phyloP scores from a whole-genome alignment of 768 basidiomycete genomes.

The Leccinum barrowsii region DNA sequence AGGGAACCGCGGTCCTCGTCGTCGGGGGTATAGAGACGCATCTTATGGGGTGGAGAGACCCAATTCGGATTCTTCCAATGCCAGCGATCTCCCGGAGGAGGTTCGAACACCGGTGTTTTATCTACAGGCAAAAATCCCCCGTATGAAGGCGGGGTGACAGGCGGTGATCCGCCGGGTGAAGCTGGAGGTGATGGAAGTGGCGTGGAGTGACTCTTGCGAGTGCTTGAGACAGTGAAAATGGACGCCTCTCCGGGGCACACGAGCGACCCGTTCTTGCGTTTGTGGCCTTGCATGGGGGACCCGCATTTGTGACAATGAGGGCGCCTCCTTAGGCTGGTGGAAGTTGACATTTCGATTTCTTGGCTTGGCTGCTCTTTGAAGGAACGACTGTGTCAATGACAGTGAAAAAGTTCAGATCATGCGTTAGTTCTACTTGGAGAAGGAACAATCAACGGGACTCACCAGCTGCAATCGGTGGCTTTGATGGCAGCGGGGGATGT shows the following conservation, averaged over 20 bases:
- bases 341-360: slow-evolving; percentile 23
- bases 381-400: background rate
- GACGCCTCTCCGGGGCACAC: slow-evolving; percentile 25
- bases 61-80: slow-evolving; percentile 35
- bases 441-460: slow-evolving; percentile 8
- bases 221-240: slow-evolving; percentile 9
- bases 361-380: slow-evolving; percentile 2
- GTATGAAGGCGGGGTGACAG: slow-evolving; percentile 11
- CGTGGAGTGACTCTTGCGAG: slow-evolving; percentile 19
- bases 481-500: slow-evolving; percentile 22
- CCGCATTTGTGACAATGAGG: slow-evolving; percentile 35
- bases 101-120: slow-evolving; percentile 20
- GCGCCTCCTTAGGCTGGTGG: slow-evolving; percentile 30
- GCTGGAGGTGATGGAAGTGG: slow-evolving; percentile 27
- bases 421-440: slow-evolving; percentile 5
- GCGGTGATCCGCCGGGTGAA: slow-evolving; percentile 26
- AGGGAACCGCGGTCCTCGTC: slow-evolving; percentile 24
- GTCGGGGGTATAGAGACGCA: slow-evolving; percentile 22
- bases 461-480: slow-evolving; percentile 25
- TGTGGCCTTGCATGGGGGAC: slow-evolving; percentile 32
- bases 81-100: slow-evolving; percentile 30
- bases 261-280: slow-evolving; percentile 29
- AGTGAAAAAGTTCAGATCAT: background rate
- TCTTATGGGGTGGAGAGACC: slow-evolving; percentile 31
- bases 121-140: slow-evolving; percentile 15